phyloP scores from a whole-genome alignment of 306 rosid genomes.

The Castanea mollissima region DNA sequence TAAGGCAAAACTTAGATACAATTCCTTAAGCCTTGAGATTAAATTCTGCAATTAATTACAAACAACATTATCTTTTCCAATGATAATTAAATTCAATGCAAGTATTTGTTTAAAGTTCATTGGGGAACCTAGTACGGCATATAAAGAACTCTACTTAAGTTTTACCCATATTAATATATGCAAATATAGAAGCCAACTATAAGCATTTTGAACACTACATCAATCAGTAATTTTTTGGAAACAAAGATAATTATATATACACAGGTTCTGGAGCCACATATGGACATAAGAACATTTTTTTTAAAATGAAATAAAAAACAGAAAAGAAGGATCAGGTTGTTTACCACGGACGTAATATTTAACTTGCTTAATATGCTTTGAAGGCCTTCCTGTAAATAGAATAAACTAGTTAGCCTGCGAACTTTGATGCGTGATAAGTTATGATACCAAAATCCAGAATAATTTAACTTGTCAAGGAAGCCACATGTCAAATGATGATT shows the following conservation, averaged over 20 bases:
- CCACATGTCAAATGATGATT: neutral
- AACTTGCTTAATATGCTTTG: slow-evolving; percentile 50
- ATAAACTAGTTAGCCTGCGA: slow-evolving; percentile 7
- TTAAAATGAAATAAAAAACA: neutral
- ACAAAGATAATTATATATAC: neutral
- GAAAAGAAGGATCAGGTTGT: slow-evolving; percentile 16
- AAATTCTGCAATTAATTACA: too few relatives aligned
- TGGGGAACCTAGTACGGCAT: too few relatives aligned
- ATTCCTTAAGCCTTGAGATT: too few relatives aligned
- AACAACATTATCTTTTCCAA: too few relatives aligned
- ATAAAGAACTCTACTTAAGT: too few relatives aligned
- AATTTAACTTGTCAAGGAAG: neutral
- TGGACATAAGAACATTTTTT: neutral
- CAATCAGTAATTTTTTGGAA: neutral
- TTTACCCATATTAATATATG: too few relatives aligned
- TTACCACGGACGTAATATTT: slow-evolving; percentile 78
- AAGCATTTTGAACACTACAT: too few relatives aligned
- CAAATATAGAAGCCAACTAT: too few relatives aligned
- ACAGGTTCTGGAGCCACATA: slow-evolving; percentile 1
- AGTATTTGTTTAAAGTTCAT: too few relatives aligned
- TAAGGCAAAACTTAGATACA: too few relatives aligned
- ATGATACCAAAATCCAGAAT: slow-evolving; percentile 10
- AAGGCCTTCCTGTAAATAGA: slow-evolving; percentile 57
- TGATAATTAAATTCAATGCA: too few relatives aligned
- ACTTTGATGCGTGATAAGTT: slow-evolving; percentile 7